Percentiles rank a stretch among this genome's conserved stretches.
Evolutionary conservation across 768 basidiomycete genomes (phyloP).

Genomic region (Kondoa subrosea): DNA sequence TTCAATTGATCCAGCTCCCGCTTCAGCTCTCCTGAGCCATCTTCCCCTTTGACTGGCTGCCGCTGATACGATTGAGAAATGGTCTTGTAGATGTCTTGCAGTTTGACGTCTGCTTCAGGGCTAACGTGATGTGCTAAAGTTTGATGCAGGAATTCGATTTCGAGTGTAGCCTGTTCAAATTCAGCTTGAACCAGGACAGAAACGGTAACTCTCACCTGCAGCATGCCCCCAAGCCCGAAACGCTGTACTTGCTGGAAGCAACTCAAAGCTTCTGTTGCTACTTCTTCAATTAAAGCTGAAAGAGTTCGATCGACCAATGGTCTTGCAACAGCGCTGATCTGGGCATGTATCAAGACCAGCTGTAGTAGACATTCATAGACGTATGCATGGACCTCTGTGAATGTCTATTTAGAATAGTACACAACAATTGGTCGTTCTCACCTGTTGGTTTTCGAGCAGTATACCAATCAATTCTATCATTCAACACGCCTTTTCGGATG

Average conservation of each 20-base stretch:
- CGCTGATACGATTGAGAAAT: conserved; percentile 85
- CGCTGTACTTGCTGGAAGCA: conserved; percentile 76
- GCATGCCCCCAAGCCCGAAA: conserved; percentile 97
- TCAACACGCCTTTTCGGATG: conserved; percentile 61
- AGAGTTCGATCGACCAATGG: conserved; percentile 66
- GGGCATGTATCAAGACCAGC: conserved; percentile 80
- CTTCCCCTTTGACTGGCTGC: conserved; percentile 40
- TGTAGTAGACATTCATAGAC: conserved; percentile 76
- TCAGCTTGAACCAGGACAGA: conserved; percentile 86
- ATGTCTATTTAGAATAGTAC: neutral
- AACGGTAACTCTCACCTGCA: conserved; percentile 56
- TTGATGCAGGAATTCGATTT: conserved; percentile 98
- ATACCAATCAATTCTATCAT: conserved; percentile 76
- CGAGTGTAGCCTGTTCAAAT: conserved; percentile 95
- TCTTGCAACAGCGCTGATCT: conserved; percentile 64
- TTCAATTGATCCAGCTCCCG: conserved; percentile 76
- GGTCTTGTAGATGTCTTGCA: conserved; percentile 81
- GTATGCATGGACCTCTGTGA: conserved; percentile 75
- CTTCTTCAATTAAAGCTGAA: conserved; percentile 58
- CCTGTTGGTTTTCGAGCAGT: conserved; percentile 83
- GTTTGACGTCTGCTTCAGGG: conserved; percentile 55
- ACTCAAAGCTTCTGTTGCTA: conserved; percentile 63
- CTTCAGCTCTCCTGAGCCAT: conserved; percentile 68
- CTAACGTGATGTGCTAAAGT: conserved; percentile 78
- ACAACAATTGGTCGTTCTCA: conserved; percentile 30